Percentiles rank a stretch among this genome's conserved stretches.
Conservation (phyloP, 2,329 filamentous ascomycete genomes). For the Metarhizium anisopliae region DNA sequence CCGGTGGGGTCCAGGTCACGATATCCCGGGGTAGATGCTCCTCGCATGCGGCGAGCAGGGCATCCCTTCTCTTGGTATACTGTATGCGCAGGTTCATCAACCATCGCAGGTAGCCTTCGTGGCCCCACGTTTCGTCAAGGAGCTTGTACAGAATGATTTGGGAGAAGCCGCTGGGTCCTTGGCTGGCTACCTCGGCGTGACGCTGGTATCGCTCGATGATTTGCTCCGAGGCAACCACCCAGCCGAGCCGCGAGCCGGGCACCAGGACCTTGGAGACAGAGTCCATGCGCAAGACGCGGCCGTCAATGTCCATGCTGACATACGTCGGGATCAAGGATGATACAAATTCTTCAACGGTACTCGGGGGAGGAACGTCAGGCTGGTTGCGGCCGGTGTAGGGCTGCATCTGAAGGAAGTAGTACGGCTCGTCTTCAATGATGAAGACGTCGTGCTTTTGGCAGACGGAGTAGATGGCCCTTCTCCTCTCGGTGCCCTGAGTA, state of each 20-base stretch:
- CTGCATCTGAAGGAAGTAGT: constrained; percentile 88
- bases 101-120: constrained; percentile 84
- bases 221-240: constrained; percentile 82
- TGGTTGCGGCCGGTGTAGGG: constrained; percentile 53
- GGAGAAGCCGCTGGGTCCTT: constrained; percentile 76
- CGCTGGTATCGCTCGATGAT: constrained; percentile 74
- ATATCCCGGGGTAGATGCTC: constrained; percentile 64
- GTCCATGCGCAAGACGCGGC: constrained; percentile 81
- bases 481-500: constrained; percentile 60
- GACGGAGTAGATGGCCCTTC: constrained; percentile 65
- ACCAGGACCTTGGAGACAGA: constrained; percentile 89
- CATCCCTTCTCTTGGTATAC: constrained; percentile 73
- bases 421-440: constrained; percentile 89
- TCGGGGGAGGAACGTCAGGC: constrained; percentile 44
- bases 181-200: constrained; percentile 74
- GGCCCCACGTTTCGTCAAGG: constrained; percentile 90
- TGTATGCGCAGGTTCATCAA: constrained; percentile 70
- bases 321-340: constrained; percentile 52
- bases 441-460: constrained; percentile 77
- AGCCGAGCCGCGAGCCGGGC: constrained; percentile 73
- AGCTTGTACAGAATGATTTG: constrained; percentile 83
- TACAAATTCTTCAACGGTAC: constrained; percentile 63
- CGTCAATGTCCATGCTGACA: constrained; percentile 74
- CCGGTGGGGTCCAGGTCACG: constrained; percentile 70
- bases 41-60: constrained; percentile 72